Evolutionary conservation across 2,329 filamentous ascomycete genomes (phyloP).

Genomic region (Sclerotinia sclerotiorum): DNA sequence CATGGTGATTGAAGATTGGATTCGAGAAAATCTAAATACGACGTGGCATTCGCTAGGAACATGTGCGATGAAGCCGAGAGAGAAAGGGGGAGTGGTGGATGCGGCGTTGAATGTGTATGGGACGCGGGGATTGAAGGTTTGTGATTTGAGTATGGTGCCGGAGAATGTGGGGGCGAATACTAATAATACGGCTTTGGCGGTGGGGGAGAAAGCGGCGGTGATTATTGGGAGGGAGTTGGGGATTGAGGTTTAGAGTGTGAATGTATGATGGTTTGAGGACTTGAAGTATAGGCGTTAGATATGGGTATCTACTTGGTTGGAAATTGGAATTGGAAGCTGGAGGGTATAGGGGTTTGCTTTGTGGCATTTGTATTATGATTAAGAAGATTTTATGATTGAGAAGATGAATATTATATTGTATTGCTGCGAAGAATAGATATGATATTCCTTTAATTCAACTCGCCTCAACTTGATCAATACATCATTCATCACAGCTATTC

Average conservation of each 20-base stretch:
- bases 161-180: constrained; percentile 48
- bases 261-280: not conserved
- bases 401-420: not conserved
- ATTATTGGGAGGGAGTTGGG: constrained; percentile 45
- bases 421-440: not conserved
- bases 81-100: constrained; percentile 45
- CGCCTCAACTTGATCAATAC: not conserved
- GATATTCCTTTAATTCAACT: not conserved
- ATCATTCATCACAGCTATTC: not conserved
- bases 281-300: too few species aligned
- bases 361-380: not conserved
- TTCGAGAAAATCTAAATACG: constrained; percentile 44
- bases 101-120: constrained; percentile 45
- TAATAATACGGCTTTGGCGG: constrained; percentile 47
- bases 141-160: constrained; percentile 44
- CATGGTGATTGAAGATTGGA: constrained; percentile 45
- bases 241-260: constrained; percentile 29
- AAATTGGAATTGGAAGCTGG: not conserved
- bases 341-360: not conserved
- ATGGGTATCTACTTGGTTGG: not conserved
- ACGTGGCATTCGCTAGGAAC: constrained; percentile 47
- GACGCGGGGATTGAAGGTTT: constrained; percentile 44
- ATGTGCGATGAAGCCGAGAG: constrained; percentile 43
- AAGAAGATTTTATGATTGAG: not conserved
- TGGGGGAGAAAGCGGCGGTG: constrained; percentile 46